Conservation (phyloP, 2,329 filamentous ascomycete species). For the Emericellopsis cladophorae region DNA sequence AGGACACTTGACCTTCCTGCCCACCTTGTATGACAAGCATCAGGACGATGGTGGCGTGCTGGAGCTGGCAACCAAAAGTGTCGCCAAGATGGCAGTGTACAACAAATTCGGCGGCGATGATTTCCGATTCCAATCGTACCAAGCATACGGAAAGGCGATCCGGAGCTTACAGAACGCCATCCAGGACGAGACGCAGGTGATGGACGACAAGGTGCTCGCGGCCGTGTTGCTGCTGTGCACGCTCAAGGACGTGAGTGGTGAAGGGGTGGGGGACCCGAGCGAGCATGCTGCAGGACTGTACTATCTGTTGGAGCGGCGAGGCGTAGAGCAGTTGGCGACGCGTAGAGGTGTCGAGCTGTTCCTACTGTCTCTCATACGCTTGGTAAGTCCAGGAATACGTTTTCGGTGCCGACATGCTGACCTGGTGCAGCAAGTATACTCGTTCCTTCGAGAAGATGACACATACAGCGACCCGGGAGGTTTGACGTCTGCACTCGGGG, state of each 20-base stretch:
- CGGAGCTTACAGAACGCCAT: constrained; percentile 13
- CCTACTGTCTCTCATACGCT: constrained; percentile 13
- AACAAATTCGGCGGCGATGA: constrained; percentile 16
- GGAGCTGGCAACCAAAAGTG: constrained; percentile 17
- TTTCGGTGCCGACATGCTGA: background rate
- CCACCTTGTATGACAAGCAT: constrained; percentile 10
- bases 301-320: constrained; percentile 17
- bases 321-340: constrained; percentile 15
- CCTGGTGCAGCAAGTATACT: constrained; percentile 15
- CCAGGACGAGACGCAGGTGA: constrained; percentile 9
- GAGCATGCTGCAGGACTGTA: constrained; percentile 19
- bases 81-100: constrained; percentile 19
- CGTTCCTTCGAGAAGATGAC: constrained; percentile 16
- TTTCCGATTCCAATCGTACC: constrained; percentile 13
- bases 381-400: constrained; percentile 10
- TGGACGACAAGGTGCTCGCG: constrained; percentile 16
- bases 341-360: constrained; percentile 15
- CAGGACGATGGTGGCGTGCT: constrained; percentile 12
- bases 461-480: constrained; percentile 16
- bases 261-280: constrained; percentile 11
- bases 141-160: constrained; percentile 15
- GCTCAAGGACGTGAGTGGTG: constrained; percentile 19
- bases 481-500: constrained; percentile 12
- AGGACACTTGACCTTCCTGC: constrained; percentile 18
- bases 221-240: constrained; percentile 17